phyloP scores from a whole-genome alignment of 805 yeast genomes.

The Lipomyces chichibuensis region DNA sequence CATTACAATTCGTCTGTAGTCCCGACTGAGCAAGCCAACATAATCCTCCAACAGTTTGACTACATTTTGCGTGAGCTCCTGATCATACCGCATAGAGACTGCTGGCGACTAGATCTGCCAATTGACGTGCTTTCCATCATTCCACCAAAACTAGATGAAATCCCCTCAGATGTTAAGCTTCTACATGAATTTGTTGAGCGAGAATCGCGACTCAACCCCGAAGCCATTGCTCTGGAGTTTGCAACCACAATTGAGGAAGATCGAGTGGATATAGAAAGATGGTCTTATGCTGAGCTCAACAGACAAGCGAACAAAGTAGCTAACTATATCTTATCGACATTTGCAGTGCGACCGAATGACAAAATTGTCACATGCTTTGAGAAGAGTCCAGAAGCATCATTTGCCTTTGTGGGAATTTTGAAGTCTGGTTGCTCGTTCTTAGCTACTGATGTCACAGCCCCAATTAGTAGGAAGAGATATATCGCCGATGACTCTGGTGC shows the following conservation, averaged over 20 bases:
- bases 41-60: constrained; percentile 31
- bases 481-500: constrained; percentile 35
- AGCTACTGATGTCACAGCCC: constrained; percentile 38
- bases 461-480: constrained; percentile 32
- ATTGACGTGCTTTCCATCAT: constrained; percentile 13
- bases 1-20: constrained; percentile 8
- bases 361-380: constrained; percentile 37
- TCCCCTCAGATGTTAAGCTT: constrained; percentile 16
- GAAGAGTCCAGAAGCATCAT: constrained; percentile 37
- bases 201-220: constrained; percentile 24
- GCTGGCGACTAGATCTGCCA: constrained; percentile 11
- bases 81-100: neutral
- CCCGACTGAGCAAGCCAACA: constrained; percentile 27
- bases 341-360: constrained; percentile 16
- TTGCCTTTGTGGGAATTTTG: constrained; percentile 37
- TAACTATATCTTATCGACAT: constrained; percentile 15
- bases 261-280: neutral
- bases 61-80: constrained; percentile 9
- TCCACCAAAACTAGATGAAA: constrained; percentile 6
- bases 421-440: constrained; percentile 38
- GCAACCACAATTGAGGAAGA: constrained; percentile 22
- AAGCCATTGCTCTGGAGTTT: constrained; percentile 32
- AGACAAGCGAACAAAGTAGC: constrained; percentile 35
- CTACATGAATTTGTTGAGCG: constrained; percentile 36
- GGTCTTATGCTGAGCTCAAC: constrained; percentile 35